These are phyloP conservation scores for Tagetes erecta DNA, from an alignment of 129 eudicot species.

Conservation along the genomic window DNA sequence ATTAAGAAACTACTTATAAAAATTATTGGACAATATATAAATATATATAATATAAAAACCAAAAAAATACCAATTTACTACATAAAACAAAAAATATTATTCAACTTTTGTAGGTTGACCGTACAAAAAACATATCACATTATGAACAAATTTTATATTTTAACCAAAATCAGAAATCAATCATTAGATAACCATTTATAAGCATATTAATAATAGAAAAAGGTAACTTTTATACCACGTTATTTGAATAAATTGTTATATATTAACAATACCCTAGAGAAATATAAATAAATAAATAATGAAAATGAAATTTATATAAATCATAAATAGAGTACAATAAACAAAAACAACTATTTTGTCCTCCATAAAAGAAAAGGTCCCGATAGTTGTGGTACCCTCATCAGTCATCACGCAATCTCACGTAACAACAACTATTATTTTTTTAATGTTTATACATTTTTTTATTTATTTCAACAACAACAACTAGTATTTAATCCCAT, in stretches of 20 bases:
- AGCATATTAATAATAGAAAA: not conserved
- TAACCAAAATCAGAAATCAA: slow-evolving; percentile 15
- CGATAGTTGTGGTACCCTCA: slow-evolving; percentile 40
- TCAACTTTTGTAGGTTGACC: not conserved
- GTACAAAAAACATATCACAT: not conserved
- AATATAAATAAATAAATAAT: not conserved
- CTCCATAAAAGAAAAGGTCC: slow-evolving; percentile 41
- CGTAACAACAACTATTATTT: slow-evolving; percentile 39
- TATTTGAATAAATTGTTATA: not conserved
- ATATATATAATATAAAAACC: not conserved
- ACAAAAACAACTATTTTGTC: slow-evolving; percentile 34
- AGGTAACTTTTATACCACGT: not conserved
- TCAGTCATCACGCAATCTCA: slow-evolving; percentile 36
- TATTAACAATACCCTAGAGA: not conserved
- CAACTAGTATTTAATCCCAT: slow-evolving; percentile 41
- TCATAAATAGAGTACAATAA: slow-evolving; percentile 18
- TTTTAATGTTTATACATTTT: not conserved
- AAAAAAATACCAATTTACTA: not conserved
- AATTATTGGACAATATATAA: not conserved
- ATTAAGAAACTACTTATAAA: not conserved
- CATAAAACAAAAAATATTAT: slow-evolving; percentile 21
- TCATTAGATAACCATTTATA: slow-evolving; percentile 3
- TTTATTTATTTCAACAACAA: slow-evolving; percentile 16
- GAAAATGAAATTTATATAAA: not conserved
- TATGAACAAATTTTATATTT: not conserved